Conservation (phyloP, 1,284 basidiomycete genomes). For the Trametes hirsuta region DNA sequence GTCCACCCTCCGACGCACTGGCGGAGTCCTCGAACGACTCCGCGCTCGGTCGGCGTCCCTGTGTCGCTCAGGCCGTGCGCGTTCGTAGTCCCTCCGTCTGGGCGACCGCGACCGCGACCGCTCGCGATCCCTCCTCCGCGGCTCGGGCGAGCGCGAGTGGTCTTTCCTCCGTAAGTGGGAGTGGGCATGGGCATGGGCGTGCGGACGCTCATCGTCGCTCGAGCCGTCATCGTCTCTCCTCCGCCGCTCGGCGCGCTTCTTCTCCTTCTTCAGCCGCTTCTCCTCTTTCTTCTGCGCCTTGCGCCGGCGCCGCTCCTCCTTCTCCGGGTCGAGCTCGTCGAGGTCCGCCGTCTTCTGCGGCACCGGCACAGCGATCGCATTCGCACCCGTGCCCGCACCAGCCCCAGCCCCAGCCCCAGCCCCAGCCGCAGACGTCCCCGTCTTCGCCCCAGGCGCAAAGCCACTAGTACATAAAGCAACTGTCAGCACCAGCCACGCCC, state of each 20-base stretch:
- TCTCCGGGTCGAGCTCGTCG: conserved; percentile 44
- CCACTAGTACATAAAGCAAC: conserved; percentile 45
- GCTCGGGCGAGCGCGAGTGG: conserved; percentile 50
- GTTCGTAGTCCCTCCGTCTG: conserved; percentile 27
- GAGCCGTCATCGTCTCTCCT: conserved; percentile 24
- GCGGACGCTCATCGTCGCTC: conserved; percentile 16
- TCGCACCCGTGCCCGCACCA: conserved; percentile 39
- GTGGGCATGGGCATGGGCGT: conserved; percentile 6
- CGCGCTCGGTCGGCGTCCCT: conserved; percentile 7
- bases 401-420: conserved; percentile 40
- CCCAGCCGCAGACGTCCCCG: conserved; percentile 51
- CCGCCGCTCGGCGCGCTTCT: conserved; percentile 42
- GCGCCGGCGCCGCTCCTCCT: conserved; percentile 57
- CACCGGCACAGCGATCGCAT: conserved; percentile 36
- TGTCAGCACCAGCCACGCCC: too few species aligned
- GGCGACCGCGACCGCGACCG: conserved; percentile 24
- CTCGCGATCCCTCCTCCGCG: conserved; percentile 27
- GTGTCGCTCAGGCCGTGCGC: conserved; percentile 30
- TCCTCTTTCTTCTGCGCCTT: conserved; percentile 63
- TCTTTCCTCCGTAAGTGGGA: conserved; percentile 25
- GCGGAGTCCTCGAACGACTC: conserved; percentile 34
- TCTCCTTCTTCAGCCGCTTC: conserved; percentile 53
- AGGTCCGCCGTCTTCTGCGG: conserved; percentile 32
- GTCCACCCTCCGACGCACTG: conserved; percentile 26
- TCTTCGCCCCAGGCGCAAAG: conserved; percentile 49